Evolutionary conservation across 164 flowering plant species (phyloP).

Genomic region (Litsea cubeba): DNA sequence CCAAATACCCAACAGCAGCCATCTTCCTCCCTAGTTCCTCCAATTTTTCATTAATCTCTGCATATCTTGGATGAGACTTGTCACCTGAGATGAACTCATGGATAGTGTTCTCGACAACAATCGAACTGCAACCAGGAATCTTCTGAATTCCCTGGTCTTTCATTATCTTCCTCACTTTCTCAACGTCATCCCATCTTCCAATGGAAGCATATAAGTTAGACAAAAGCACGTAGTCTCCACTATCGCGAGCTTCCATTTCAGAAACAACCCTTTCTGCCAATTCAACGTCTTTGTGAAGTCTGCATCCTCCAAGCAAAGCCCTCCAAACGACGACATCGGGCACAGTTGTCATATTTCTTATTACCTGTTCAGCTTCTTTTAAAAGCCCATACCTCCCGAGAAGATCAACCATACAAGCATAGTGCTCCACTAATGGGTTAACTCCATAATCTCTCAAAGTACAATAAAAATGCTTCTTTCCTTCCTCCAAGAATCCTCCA

Average conservation of each 20-base stretch:
- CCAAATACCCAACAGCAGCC: conserved; percentile 15
- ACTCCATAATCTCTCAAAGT: conserved; percentile 18
- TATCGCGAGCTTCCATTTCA: conserved; percentile 18
- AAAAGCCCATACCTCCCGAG: conserved; percentile 24
- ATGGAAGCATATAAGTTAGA: conserved; percentile 28
- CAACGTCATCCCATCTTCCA: conserved; percentile 28
- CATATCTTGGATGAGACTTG: conserved; percentile 21
- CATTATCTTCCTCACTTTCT: conserved; percentile 27
- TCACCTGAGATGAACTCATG: conserved; percentile 34
- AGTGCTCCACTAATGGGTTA: conserved; percentile 21
- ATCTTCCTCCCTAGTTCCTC: conserved; percentile 19
- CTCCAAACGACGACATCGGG: conserved; percentile 26
- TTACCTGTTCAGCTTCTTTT: conserved; percentile 23
- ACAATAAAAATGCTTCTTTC: conserved; percentile 21
- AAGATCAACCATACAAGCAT: conserved; percentile 31
- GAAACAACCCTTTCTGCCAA: conserved; percentile 17
- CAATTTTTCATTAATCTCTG: conserved; percentile 14
- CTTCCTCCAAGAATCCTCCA: conserved; percentile 29
- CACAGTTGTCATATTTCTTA: conserved; percentile 19
- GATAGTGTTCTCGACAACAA: conserved; percentile 20
- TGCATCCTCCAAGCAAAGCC: conserved; percentile 26
- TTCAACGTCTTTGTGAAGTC: conserved; percentile 23
- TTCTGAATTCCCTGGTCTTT: conserved; percentile 21
- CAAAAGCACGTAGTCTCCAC: conserved; percentile 25
- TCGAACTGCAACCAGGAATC: conserved; percentile 28